Evolutionary conservation across 768 basidiomycete species (phyloP).

Genomic region (Panaeolus cyanescens): DNA sequence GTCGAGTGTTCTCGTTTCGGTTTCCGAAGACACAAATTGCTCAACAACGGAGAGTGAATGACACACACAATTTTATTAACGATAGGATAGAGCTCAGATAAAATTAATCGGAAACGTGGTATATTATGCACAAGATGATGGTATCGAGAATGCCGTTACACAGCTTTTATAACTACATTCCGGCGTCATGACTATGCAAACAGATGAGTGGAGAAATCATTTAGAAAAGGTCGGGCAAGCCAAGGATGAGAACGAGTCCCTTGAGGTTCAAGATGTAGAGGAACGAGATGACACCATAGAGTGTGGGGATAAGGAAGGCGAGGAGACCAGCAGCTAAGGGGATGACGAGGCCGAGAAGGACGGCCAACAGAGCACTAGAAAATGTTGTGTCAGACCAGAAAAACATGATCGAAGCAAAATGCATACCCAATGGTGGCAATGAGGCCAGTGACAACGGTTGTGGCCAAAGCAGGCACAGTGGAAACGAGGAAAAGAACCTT

Average conservation of each 20-base stretch:
- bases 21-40: neutral
- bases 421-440: constrained; percentile 20
- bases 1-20: too few relatives aligned
- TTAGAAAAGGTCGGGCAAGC: constrained; percentile 10
- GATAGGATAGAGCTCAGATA: neutral
- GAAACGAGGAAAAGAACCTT: constrained; percentile 14
- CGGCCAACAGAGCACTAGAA: constrained; percentile 17
- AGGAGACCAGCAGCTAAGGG: constrained; percentile 18
- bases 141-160: neutral
- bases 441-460: constrained; percentile 12
- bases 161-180: neutral
- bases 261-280: constrained; percentile 15
- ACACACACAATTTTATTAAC: neutral
- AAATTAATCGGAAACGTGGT: neutral
- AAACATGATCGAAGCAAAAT: neutral
- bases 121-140: constrained; percentile 2
- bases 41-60: neutral
- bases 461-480: constrained; percentile 8
- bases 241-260: constrained; percentile 17
- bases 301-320: constrained; percentile 11
- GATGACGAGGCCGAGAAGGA: constrained; percentile 16
- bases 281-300: constrained; percentile 14
- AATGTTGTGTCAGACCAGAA: neutral
- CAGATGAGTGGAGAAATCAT: neutral
- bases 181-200: neutral